Base-by-base conservation (phyloP, 169 alveolate genomes). In the Eimeria tenella region DNA sequence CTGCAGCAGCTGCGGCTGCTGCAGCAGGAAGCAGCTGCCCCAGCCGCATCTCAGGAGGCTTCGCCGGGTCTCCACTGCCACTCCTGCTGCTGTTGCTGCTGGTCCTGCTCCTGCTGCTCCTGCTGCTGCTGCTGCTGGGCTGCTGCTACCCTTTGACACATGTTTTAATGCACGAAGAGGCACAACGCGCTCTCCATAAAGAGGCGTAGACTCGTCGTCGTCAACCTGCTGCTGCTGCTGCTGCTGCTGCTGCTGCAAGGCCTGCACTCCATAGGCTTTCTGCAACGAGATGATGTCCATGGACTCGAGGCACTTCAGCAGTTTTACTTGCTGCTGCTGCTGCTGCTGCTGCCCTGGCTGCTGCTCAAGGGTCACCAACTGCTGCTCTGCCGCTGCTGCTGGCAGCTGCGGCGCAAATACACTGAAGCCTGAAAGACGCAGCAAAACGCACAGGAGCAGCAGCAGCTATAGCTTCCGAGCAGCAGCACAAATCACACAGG, bases 21-120 rank as follows among this genome's bases (percentile, higher is more conserved):
- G 79, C 79, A 70, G 79, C 52, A 70, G n/a, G n/a, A 70, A 70
- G 49, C 79, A 70, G 79, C 50, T 70, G 23, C 79, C 79, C 79
- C 79, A 70, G 42, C 79, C 79, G 42, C 79, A 70, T 1, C 79
- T 13, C 49, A 70, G 79, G 52, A 70, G 79, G 52, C 79, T 10
- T n/a, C 42, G 79, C 79, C 79, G n/a, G 50, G 23, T 4, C 70
- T 19, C 19, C 19, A 5, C 19, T 19, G 70, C 13, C 70, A 13
- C 19, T 60, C 70, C 19, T 19, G 70, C 70, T 60, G 70, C 70
- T 60, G 70, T 10, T 1, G 11, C 70, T 60, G 70, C 49, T 70
- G 79, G 42, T 23, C 42, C 50, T 17, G 79, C 50, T 17, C 6
- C 42, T 23, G 79, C 49, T 70, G 79, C 79, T 23, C 42, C 50